phyloP scores from a whole-genome alignment of 225 moss, liverwort and hornwort genomes.

The Straminergon stramineum region DNA sequence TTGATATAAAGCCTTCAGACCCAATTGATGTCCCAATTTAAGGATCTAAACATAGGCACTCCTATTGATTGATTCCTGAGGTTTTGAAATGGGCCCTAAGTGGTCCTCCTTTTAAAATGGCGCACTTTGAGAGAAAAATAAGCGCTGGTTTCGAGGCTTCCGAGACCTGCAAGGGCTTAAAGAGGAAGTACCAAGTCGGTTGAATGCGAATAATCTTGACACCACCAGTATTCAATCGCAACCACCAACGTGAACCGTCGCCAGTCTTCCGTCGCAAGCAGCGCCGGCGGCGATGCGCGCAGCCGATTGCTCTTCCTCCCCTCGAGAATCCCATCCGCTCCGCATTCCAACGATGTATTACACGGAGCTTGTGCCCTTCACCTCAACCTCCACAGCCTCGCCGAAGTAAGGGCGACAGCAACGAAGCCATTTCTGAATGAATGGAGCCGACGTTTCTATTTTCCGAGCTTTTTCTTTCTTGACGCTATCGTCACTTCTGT shows the following conservation, averaged over 20 bases:
- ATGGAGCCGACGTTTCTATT: neutral
- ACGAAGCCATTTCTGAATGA: neutral
- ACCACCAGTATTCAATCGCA: neutral
- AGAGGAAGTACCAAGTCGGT: neutral
- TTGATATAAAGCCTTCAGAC: rapidly evolving
- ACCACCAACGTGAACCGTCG: neutral
- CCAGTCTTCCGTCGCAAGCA: neutral
- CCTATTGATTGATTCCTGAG: neutral
- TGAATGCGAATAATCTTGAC: conserved; percentile 2
- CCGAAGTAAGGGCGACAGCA: neutral
- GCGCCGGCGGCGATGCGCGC: neutral
- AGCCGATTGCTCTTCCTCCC: neutral
- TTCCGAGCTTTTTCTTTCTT: neutral
- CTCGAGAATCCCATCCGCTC: neutral
- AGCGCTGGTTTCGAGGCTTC: neutral
- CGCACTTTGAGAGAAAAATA: neutral
- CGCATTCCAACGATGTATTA: neutral
- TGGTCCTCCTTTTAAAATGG: neutral
- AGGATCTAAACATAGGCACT: neutral
- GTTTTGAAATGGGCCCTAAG: neutral
- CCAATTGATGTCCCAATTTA: no score
- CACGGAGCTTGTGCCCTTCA: neutral
- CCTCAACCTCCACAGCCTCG: neutral
- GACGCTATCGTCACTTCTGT: neutral
- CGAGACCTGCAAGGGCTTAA: neutral